Evolutionary conservation across 2,329 filamentous ascomycete genomes (phyloP).

Genomic region (Zymoseptoria tritici): DNA sequence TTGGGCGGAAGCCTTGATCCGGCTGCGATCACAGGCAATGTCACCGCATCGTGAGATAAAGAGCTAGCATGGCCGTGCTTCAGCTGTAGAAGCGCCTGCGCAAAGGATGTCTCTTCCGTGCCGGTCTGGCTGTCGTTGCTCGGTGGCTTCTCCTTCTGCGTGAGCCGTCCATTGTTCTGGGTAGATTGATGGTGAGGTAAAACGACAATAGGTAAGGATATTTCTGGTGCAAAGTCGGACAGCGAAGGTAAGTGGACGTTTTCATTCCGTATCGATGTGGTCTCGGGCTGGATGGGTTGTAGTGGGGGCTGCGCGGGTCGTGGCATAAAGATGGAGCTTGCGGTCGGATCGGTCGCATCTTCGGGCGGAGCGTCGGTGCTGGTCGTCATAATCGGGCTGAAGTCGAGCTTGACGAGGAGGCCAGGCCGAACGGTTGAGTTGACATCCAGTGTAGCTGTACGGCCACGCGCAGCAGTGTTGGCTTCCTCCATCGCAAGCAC

Average conservation of each 20-base stretch:
- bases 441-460: not conserved
- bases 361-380: not conserved
- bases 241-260: not conserved
- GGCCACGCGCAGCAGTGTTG: not conserved
- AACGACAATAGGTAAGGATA: not conserved
- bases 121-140: not conserved
- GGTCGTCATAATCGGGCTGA: not conserved
- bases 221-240: not conserved
- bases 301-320: not conserved
- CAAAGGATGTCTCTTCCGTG: not conserved
- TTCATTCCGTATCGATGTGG: not conserved
- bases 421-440: not conserved
- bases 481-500: not conserved
- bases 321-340: not conserved
- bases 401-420: not conserved
- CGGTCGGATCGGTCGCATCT: not conserved
- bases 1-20: not conserved
- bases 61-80: not conserved
- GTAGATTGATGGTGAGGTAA: not conserved
- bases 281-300: not conserved
- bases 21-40: not conserved
- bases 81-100: not conserved
- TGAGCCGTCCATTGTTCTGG: not conserved
- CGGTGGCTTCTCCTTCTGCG: not conserved
- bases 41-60: not conserved